These are phyloP conservation scores for Cercospora zeae-maydis DNA, from an alignment of 2,329 filamentous ascomycete genomes.

Conservation along the genomic window DNA sequence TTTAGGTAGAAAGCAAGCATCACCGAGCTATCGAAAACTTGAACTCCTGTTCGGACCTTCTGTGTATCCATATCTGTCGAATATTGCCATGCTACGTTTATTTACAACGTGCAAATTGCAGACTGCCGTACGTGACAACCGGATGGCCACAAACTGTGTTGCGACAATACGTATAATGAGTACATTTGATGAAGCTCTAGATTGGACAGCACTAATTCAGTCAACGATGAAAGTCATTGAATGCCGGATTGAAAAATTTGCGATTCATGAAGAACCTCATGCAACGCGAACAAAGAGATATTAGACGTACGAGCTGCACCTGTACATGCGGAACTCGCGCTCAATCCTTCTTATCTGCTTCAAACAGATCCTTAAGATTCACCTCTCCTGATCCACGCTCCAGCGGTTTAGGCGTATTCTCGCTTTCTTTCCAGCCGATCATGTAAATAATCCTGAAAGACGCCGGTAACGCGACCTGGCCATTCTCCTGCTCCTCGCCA, in stretches of 20 bases:
- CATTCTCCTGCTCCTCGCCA: constrained; percentile 67
- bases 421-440: constrained; percentile 94
- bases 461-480: constrained; percentile 63
- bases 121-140: no score
- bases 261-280: no score
- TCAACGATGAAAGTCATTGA: no score
- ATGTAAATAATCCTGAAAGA: constrained; percentile 96
- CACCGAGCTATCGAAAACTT: neutral
- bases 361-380: constrained; percentile 80
- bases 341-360: constrained; percentile 35
- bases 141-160: no score
- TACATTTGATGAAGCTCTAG: no score
- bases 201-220: no score
- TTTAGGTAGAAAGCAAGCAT: neutral
- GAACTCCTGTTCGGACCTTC: neutral
- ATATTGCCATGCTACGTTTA: no score
- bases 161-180: no score
- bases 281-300: no score
- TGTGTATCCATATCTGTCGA: no score
- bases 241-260: no score
- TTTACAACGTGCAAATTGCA: no score
- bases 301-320: neutral
- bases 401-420: constrained; percentile 73
- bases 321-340: neutral
- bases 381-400: constrained; percentile 79